Evolutionary conservation across 768 basidiomycete species (phyloP).

Genomic region (Tremella yokohamensis): DNA sequence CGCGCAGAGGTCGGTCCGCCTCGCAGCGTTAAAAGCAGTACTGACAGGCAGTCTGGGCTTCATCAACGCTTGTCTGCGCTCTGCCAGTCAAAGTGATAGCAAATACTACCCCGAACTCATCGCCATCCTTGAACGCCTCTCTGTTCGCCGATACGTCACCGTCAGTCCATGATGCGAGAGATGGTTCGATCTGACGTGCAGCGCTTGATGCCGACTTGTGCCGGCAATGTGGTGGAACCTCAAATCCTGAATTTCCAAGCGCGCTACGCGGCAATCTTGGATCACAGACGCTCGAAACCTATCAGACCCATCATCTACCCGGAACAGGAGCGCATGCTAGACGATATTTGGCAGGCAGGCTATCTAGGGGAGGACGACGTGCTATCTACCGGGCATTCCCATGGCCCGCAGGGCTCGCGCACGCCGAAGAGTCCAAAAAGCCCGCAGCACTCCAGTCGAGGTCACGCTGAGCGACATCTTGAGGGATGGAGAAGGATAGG

Average conservation of each 20-base stretch:
- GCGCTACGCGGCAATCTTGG: slow-evolving; percentile 35
- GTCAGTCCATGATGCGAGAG: slow-evolving; percentile 17
- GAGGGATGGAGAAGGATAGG: slow-evolving; percentile 37
- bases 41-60: slow-evolving; percentile 29
- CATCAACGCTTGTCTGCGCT: slow-evolving; percentile 32
- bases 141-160: slow-evolving; percentile 30
- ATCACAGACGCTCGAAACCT: slow-evolving; percentile 18
- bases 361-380: slow-evolving; percentile 8
- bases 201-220: slow-evolving; percentile 38
- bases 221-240: slow-evolving; percentile 36
- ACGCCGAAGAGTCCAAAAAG: neutral
- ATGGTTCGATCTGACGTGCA: slow-evolving; percentile 3
- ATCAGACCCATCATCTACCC: slow-evolving; percentile 28
- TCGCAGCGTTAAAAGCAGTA: neutral
- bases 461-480: slow-evolving; percentile 14
- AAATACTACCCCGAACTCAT: slow-evolving; percentile 25
- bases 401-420: neutral
- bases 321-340: slow-evolving; percentile 38
- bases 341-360: slow-evolving; percentile 32
- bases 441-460: neutral
- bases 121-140: slow-evolving; percentile 25
- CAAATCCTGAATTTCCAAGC: slow-evolving; percentile 43
- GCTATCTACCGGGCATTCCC: neutral
- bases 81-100: slow-evolving; percentile 27
- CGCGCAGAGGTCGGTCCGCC: slow-evolving; percentile 30